A percentile compares a stretch with the other conserved stretches of the same genome.
phyloP scores from a whole-genome alignment of 208 protist genomes.

The Trypanosoma melophagium region DNA sequence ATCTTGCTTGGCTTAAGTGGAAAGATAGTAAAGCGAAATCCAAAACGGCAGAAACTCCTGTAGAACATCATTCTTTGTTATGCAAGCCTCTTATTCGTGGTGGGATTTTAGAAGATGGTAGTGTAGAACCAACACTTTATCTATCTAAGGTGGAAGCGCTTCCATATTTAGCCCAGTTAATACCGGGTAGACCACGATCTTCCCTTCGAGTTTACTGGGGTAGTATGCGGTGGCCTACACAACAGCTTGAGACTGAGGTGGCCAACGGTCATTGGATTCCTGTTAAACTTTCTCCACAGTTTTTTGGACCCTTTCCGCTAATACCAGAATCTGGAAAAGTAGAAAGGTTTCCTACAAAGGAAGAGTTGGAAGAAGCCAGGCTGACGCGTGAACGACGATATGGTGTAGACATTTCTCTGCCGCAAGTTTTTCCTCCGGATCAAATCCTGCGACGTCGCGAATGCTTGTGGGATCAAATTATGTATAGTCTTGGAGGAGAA shows the following conservation, averaged over 20 bases:
- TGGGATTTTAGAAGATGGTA: slow-evolving; percentile 50
- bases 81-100: slow-evolving; percentile 67
- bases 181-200: slow-evolving; percentile 67
- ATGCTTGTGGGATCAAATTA: slow-evolving; percentile 84
- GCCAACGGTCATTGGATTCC: slow-evolving; percentile 86
- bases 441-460: slow-evolving; percentile 72
- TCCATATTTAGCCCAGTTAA: slow-evolving; percentile 71
- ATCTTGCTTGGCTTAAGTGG: slow-evolving; percentile 63
- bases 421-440: slow-evolving; percentile 79
- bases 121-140: slow-evolving; percentile 75
- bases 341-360: slow-evolving; percentile 62
- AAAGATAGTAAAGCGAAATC: slow-evolving; percentile 33
- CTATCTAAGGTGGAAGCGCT: slow-evolving; percentile 76
- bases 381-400: slow-evolving; percentile 51
- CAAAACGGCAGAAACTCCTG: slow-evolving; percentile 4
- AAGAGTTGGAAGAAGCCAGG: slow-evolving; percentile 48
- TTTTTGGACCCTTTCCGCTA: slow-evolving; percentile 70
- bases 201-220: slow-evolving; percentile 86
- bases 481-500: slow-evolving; percentile 79
- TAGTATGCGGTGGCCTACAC: slow-evolving; percentile 76
- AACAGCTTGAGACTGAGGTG: slow-evolving; percentile 74
- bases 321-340: slow-evolving; percentile 23
- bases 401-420: slow-evolving; percentile 58
- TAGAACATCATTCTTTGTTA: slow-evolving; percentile 50
- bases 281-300: slow-evolving; percentile 72